Evolutionary conservation across 192 early-diverging fungal species (phyloP).

Genomic region (Linnemannia zychae): DNA sequence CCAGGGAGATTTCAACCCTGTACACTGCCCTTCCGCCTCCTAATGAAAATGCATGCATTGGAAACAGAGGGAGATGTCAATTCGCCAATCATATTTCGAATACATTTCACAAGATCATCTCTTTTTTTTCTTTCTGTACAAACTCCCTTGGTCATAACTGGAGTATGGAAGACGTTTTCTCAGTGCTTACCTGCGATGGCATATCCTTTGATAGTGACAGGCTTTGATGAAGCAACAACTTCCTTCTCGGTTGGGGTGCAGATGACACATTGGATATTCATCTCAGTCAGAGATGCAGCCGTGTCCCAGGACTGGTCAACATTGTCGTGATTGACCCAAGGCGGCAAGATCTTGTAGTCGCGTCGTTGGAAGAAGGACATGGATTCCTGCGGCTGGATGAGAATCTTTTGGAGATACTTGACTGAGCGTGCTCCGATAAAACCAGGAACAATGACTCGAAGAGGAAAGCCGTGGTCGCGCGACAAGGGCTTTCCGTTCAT

Average conservation of each 20-base stretch:
- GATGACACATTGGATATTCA: slow-evolving; percentile 85
- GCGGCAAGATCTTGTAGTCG: slow-evolving; percentile 90
- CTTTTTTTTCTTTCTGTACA: slow-evolving; percentile 4
- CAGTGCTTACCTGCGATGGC: slow-evolving; percentile 63
- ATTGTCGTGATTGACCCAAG: slow-evolving; percentile 60
- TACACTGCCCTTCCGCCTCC: slow-evolving; percentile 86
- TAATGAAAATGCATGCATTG: background rate
- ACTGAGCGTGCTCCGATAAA: slow-evolving; percentile 91
- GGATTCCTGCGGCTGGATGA: slow-evolving; percentile 75
- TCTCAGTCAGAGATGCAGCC: slow-evolving; percentile 69
- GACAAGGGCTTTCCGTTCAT: slow-evolving; percentile 82
- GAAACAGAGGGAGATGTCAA: background rate
- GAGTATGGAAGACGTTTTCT: too few species aligned
- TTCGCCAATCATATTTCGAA: background rate
- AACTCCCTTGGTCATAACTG: too few species aligned
- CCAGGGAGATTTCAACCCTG: slow-evolving; percentile 84
- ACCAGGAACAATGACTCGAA: slow-evolving; percentile 89
- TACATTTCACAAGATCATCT: background rate
- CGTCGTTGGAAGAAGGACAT: slow-evolving; percentile 76
- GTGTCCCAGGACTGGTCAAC: slow-evolving; percentile 67
- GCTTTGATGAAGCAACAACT: slow-evolving; percentile 25
- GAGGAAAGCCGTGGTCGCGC: slow-evolving; percentile 87
- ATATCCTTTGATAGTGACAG: slow-evolving; percentile 74
- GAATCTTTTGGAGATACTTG: slow-evolving; percentile 83
- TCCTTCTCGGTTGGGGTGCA: slow-evolving; percentile 72